A percentile compares a stretch with the other conserved stretches of the same genome.
These are phyloP conservation scores for Cladosporium sp. DNA, from an alignment of 2,329 filamentous ascomycete genomes.

Conservation along the genomic window DNA sequence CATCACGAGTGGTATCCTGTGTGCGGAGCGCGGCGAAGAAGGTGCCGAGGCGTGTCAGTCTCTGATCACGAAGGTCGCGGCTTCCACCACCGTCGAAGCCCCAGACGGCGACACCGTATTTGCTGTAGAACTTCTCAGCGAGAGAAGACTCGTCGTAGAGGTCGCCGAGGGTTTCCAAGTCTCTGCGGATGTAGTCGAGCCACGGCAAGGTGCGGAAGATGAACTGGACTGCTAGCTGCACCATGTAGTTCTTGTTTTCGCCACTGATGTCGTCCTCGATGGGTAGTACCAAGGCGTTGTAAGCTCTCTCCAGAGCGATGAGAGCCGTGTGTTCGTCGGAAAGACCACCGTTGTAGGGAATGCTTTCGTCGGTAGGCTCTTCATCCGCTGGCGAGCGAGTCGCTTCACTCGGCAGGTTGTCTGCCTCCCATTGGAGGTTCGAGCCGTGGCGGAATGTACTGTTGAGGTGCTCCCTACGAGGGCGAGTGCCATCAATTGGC, in stretches of 20 bases:
- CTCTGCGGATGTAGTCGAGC: background rate
- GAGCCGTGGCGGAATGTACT: background rate
- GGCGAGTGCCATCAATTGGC: background rate
- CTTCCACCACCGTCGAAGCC: background rate
- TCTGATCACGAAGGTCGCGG: background rate
- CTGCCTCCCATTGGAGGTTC: background rate
- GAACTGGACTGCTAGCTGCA: background rate
- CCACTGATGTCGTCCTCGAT: background rate
- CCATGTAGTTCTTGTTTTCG: background rate
- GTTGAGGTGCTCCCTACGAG: background rate
- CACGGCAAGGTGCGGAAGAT: background rate
- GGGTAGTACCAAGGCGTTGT: background rate
- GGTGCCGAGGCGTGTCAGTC: background rate
- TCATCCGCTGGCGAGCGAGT: background rate
- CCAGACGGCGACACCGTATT: background rate
- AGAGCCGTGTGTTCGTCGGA: background rate
- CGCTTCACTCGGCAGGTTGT: background rate
- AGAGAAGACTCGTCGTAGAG: background rate
- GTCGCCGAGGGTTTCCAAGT: background rate
- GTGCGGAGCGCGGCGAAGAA: constrained; percentile 1
- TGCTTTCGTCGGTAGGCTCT: background rate
- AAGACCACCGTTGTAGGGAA: background rate
- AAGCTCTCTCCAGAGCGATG: background rate
- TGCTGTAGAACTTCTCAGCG: background rate
- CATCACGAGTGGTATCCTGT: background rate